A percentile compares a stretch with the other conserved stretches of the same genome.
Conservation (phyloP, 768 basidiomycete species). For the Boletellus ananiceps region DNA sequence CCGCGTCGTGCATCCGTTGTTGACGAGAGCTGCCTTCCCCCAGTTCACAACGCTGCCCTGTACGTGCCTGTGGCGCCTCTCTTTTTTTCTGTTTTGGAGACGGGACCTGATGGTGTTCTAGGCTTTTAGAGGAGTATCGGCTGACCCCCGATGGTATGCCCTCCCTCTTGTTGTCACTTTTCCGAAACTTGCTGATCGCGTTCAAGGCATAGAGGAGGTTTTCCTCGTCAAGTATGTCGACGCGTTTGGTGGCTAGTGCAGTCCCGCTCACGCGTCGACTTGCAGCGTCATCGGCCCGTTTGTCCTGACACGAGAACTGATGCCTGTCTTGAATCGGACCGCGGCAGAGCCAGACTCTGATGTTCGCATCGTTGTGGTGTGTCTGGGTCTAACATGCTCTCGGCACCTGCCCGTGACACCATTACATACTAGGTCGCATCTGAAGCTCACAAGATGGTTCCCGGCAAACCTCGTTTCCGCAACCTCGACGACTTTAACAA, state of each 20-base stretch:
- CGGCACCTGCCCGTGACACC: too few relatives aligned
- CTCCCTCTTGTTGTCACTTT: not conserved
- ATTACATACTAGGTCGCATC: conserved; percentile 34
- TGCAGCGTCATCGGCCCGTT: conserved; percentile 50
- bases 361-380: conserved; percentile 57
- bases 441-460: conserved; percentile 19
- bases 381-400: too few relatives aligned
- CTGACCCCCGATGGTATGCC: conserved; percentile 27
- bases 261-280: not conserved
- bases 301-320: conserved; percentile 49
- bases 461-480: conserved; percentile 24
- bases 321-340: conserved; percentile 50
- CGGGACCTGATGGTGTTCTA: conserved; percentile 11
- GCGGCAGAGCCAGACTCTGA: conserved; percentile 45
- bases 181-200: not conserved
- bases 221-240: conserved; percentile 43
- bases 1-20: not conserved
- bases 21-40: not conserved
- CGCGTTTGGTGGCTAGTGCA: not conserved
- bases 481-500: conserved; percentile 35
- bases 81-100: not conserved
- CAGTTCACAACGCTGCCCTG: conserved; percentile 58
- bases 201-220: conserved; percentile 35
- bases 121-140: conserved; percentile 18
- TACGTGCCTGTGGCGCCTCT: conserved; percentile 20